Evolutionary conservation across 352 stramenopile genomes (phyloP), one percentile per base, ranked within the genome.

Genomic region (Phytophthora lateralis): DNA sequence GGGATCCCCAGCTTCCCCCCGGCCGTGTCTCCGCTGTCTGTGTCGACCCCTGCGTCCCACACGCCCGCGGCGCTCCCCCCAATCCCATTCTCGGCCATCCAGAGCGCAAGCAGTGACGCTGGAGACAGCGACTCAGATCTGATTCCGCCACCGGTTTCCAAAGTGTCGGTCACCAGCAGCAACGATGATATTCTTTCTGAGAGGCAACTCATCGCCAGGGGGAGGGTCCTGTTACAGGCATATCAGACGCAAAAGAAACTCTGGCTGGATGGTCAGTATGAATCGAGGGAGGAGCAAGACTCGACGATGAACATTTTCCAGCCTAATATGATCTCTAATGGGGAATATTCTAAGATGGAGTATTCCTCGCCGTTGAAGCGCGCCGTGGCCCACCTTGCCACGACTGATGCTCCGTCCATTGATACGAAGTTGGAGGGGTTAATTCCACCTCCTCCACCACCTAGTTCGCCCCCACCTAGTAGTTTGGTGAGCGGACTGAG

Each of bases 171-270:
- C 4, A 7, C 26, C 21, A 18, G 10, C 8, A 32, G 10, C 3
- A 21, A 60, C 24, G 43, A 21, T 6, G 53, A 55, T 34, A 63
- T 67, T 14, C 54, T 71, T 12, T 65, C 54, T 11, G 66, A 87
- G 41, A 47, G 50, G 18, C 60, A 81, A 43, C 68, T 89, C 18
- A 82, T 89, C 20, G 66, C 73, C 9, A 64, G 80, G 17, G 80
- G 80, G 14, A 67, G 62, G 26, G 43, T 66, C 6, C 47, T 89
- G 42, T 55, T 89, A 14, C 65, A 73, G 5, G 42, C 66, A 15
- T 89, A 83, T 50, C 80, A 88, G 49, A 69, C 53, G 17, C 71
- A 81, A 51, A 80, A 82, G 59, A 69, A 75, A 37, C 67, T 65
- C 26, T 69, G 55, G 26, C 32, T 63, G 20, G 46, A n/a, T 52